These are phyloP conservation scores for Amanita pallidorosea DNA, from an alignment of 768 basidiomycete genomes.

Conservation along the genomic window DNA sequence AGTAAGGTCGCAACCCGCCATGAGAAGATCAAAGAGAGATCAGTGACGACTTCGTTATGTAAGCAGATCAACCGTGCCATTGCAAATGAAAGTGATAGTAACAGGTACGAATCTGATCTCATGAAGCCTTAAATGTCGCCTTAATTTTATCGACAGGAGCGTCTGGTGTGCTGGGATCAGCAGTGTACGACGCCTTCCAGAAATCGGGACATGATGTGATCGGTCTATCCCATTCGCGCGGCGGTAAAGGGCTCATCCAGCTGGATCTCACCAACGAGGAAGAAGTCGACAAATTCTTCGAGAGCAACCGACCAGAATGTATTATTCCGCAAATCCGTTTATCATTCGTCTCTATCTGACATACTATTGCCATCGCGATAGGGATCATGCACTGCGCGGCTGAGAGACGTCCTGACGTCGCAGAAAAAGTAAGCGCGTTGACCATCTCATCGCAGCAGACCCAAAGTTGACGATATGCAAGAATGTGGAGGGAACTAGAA, in stretches of 20 bases:
- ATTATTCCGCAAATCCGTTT: conserved; percentile 14
- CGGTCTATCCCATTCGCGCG: conserved; percentile 65
- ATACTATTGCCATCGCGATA: conserved; percentile 16
- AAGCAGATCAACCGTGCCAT: not conserved
- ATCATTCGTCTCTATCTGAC: not conserved
- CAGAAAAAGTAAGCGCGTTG: conserved; percentile 75
- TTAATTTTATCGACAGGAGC: conserved; percentile 47
- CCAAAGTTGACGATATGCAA: not conserved
- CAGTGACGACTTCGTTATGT: not conserved
- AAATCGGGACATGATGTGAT: conserved; percentile 32
- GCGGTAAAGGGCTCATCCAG: conserved; percentile 36
- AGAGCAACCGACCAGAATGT: conserved; percentile 60
- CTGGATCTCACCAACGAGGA: conserved; percentile 59
- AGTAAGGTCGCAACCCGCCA: too few species aligned
- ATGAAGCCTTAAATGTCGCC: not conserved
- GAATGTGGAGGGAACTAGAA: conserved; percentile 5
- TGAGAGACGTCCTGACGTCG: conserved; percentile 86
- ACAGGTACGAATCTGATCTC: conserved; percentile 33
- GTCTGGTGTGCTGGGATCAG: conserved; percentile 83
- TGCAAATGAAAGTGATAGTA: conserved; percentile 37
- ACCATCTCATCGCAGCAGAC: too few species aligned
- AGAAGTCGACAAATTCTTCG: conserved; percentile 45
- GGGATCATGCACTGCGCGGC: conserved; percentile 95
- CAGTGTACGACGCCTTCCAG: conserved; percentile 61
- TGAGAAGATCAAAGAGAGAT: not conserved